Conservation (phyloP, 306 rosid species). For the Dalbergia cochinchinensis region DNA sequence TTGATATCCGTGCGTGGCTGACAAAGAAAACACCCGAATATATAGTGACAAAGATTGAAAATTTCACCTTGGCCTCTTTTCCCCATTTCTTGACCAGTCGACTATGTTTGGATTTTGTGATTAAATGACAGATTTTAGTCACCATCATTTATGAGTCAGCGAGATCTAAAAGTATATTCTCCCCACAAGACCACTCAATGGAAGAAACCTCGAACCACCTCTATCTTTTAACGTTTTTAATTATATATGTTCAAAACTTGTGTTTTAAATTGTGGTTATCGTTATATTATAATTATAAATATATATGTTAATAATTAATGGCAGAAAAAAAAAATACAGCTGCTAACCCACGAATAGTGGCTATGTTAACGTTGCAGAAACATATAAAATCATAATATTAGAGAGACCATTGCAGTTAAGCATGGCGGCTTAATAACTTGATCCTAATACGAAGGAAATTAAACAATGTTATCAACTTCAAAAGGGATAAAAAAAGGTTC, state of each 20-base stretch:
- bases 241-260: not conserved
- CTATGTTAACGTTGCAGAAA: too few species aligned
- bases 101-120: conserved; percentile 22
- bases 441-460: too few species aligned
- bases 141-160: conserved; percentile 23
- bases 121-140: conserved; percentile 36
- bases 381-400: too few species aligned
- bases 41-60: conserved; percentile 14
- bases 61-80: conserved; percentile 14
- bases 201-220: conserved; percentile 2
- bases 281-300: not conserved
- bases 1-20: not conserved
- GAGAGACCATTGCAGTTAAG: too few species aligned
- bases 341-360: not conserved
- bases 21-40: not conserved
- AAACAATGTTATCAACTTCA: too few species aligned
- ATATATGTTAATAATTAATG: too few species aligned
- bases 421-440: too few species aligned
- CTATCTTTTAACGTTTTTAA: not conserved
- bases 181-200: not conserved
- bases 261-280: not conserved
- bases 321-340: too few species aligned
- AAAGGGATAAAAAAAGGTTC: too few species aligned
- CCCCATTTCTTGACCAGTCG: conserved; percentile 40
- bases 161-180: conserved; percentile 23